These are phyloP conservation scores for Prillingera fragicola DNA, from an alignment of 1,284 basidiomycete species.

Conservation along the genomic window DNA sequence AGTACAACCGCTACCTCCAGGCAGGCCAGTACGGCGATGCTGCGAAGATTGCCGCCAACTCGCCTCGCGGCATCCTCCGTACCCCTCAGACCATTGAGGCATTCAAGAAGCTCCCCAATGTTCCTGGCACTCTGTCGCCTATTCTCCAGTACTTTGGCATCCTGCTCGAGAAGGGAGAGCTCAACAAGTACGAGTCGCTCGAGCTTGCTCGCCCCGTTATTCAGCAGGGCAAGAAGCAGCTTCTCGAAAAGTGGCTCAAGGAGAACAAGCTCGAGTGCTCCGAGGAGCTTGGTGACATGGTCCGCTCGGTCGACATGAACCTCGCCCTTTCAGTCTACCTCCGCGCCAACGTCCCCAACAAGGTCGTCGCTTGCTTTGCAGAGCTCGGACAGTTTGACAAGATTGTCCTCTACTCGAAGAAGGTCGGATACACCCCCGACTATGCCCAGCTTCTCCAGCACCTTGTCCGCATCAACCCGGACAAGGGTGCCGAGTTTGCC, in stretches of 20 bases:
- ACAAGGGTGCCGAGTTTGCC: slow-evolving; percentile 98
- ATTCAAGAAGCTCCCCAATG: slow-evolving; percentile 91
- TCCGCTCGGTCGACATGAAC: slow-evolving; percentile 85
- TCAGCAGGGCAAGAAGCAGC: slow-evolving; percentile 92
- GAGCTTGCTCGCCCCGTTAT: slow-evolving; percentile 95
- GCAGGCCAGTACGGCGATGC: slow-evolving; percentile 88
- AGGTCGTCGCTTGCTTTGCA: slow-evolving; percentile 97
- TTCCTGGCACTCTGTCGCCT: slow-evolving; percentile 85
- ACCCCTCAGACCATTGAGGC: slow-evolving; percentile 95
- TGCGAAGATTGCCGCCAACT: slow-evolving; percentile 98
- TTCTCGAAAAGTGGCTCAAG: slow-evolving; percentile 99
- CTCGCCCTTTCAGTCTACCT: slow-evolving; percentile 98
- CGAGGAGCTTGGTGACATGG: slow-evolving; percentile 97
- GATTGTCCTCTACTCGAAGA: slow-evolving; percentile 96
- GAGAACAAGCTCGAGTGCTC: slow-evolving; percentile 99
- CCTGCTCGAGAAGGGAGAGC: slow-evolving; percentile 91
- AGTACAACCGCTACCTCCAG: slow-evolving; percentile 90
- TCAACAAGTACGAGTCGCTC: slow-evolving; percentile 94
- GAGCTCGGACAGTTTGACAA: slow-evolving; percentile 99
- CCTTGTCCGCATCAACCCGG: slow-evolving; percentile 92
- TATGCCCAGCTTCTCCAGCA: slow-evolving; percentile 95
- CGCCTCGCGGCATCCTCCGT: slow-evolving; percentile 90
- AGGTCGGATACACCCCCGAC: slow-evolving; percentile 91
- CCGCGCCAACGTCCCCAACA: slow-evolving; percentile 96
- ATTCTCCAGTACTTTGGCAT: slow-evolving; percentile 99